Evolutionary conservation across 2,329 filamentous ascomycete species (phyloP).

Genomic region (Triangularia setosa): DNA sequence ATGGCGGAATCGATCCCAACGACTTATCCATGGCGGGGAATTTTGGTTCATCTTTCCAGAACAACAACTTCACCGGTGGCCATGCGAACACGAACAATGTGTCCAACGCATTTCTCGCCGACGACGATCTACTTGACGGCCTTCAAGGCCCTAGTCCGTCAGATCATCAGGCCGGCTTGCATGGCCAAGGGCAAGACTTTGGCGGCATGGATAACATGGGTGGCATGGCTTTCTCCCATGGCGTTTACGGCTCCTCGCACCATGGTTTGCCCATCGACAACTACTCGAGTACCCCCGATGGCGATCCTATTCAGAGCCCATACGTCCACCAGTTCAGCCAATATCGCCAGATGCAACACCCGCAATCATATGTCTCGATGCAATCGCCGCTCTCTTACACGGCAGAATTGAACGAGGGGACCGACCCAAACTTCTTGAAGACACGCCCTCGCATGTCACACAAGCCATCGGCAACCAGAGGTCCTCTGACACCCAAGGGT

Average conservation of each 20-base stretch:
- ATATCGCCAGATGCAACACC: slow-evolving; percentile 65
- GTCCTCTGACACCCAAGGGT: slow-evolving; percentile 85
- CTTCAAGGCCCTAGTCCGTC: slow-evolving; percentile 57
- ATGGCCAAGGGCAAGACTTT: slow-evolving; percentile 54
- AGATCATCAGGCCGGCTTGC: slow-evolving; percentile 48
- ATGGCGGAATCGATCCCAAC: slow-evolving; percentile 72
- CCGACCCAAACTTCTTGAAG: slow-evolving; percentile 58
- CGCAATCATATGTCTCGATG: slow-evolving; percentile 51
- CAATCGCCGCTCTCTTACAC: slow-evolving; percentile 50
- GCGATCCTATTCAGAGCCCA: slow-evolving; percentile 86
- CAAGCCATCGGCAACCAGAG: slow-evolving; percentile 70
- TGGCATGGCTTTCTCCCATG: slow-evolving; percentile 53
- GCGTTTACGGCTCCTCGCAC: slow-evolving; percentile 48
- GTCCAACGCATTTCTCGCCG: slow-evolving; percentile 71
- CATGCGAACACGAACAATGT: slow-evolving; percentile 51
- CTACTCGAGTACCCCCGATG: slow-evolving; percentile 89
- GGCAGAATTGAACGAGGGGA: slow-evolving; percentile 46
- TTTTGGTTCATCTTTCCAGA: slow-evolving; percentile 59
- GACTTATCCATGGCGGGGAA: slow-evolving; percentile 68
- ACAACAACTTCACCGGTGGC: slow-evolving; percentile 44
- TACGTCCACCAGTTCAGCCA: slow-evolving; percentile 75
- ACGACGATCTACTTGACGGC: slow-evolving; percentile 82
- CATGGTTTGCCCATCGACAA: slow-evolving; percentile 64
- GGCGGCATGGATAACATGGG: slow-evolving; percentile 49
- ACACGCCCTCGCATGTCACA: slow-evolving; percentile 56